These are phyloP conservation scores for Aureobasidium sp. DNA, from an alignment of 2,329 filamentous ascomycete species.

Conservation along the genomic window DNA sequence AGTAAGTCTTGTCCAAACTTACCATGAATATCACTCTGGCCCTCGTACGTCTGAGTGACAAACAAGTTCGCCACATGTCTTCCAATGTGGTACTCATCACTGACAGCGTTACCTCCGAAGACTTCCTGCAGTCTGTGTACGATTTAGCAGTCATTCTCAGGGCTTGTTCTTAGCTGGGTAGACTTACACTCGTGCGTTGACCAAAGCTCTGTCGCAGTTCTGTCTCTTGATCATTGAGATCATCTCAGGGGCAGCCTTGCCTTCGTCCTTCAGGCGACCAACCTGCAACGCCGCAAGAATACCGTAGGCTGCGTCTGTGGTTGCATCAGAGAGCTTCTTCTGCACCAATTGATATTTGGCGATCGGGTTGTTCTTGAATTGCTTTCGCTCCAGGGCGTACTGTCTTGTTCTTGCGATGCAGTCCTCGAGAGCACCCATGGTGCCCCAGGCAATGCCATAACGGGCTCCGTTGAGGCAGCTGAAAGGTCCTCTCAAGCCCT, in stretches of 20 bases:
- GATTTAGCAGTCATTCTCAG: not conserved
- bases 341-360: constrained; percentile 95
- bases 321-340: constrained; percentile 92
- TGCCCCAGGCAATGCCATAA: constrained; percentile 88
- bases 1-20: constrained; percentile 35
- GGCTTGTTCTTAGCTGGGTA: not conserved
- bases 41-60: constrained; percentile 96
- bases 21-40: constrained; percentile 96
- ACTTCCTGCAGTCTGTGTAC: constrained; percentile 70
- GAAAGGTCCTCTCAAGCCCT: constrained; percentile 83
- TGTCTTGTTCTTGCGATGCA: constrained; percentile 70
- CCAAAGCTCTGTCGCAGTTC: constrained; percentile 86
- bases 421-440: constrained; percentile 90
- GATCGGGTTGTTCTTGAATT: constrained; percentile 92
- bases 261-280: constrained; percentile 84
- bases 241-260: constrained; percentile 86
- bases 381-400: constrained; percentile 86
- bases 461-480: constrained; percentile 89
- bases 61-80: constrained; percentile 93
- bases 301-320: constrained; percentile 84
- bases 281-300: constrained; percentile 87
- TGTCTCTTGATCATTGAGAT: constrained; percentile 94
- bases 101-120: constrained; percentile 96
- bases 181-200: constrained; percentile 60
- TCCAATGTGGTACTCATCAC: constrained; percentile 92